These are phyloP conservation scores for Thelonectria discophora DNA, from an alignment of 2,329 filamentous ascomycete species.

Conservation along the genomic window DNA sequence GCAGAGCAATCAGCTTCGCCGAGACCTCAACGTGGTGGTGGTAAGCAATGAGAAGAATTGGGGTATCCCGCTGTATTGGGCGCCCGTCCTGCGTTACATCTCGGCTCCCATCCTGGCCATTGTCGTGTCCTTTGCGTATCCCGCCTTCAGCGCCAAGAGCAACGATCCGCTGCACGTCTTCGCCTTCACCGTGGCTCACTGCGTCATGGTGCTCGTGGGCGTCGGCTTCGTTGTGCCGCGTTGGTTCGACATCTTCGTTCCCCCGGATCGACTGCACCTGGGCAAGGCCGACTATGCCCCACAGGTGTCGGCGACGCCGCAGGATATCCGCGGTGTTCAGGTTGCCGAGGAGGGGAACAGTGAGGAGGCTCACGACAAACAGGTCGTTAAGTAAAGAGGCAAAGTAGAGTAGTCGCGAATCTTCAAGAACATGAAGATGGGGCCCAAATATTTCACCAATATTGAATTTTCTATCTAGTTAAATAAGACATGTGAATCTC, in stretches of 20 bases:
- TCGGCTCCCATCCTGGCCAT: constrained; percentile 60
- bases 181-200: constrained; percentile 58
- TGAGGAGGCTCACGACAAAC: too few relatives aligned
- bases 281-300: constrained; percentile 48
- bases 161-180: constrained; percentile 61
- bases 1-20: constrained; percentile 64
- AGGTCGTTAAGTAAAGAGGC: too few relatives aligned
- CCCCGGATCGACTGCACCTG: constrained; percentile 55
- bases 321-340: too few relatives aligned
- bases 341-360: too few relatives aligned
- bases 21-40: constrained; percentile 61
- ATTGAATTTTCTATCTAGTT: too few relatives aligned
- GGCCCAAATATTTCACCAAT: too few relatives aligned
- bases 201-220: constrained; percentile 57
- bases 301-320: too few relatives aligned
- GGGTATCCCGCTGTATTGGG: constrained; percentile 62
- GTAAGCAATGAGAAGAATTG: constrained; percentile 64
- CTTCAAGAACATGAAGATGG: too few relatives aligned
- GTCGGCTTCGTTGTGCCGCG: constrained; percentile 61
- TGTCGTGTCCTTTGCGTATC: constrained; percentile 62
- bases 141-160: constrained; percentile 56
- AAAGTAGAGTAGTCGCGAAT: too few relatives aligned
- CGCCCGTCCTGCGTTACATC: constrained; percentile 59
- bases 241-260: constrained; percentile 64
- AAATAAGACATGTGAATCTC: too few relatives aligned